These are phyloP conservation scores for Dactylellina drechsleri DNA, from an alignment of 2,329 filamentous ascomycete genomes.

Conservation along the genomic window DNA sequence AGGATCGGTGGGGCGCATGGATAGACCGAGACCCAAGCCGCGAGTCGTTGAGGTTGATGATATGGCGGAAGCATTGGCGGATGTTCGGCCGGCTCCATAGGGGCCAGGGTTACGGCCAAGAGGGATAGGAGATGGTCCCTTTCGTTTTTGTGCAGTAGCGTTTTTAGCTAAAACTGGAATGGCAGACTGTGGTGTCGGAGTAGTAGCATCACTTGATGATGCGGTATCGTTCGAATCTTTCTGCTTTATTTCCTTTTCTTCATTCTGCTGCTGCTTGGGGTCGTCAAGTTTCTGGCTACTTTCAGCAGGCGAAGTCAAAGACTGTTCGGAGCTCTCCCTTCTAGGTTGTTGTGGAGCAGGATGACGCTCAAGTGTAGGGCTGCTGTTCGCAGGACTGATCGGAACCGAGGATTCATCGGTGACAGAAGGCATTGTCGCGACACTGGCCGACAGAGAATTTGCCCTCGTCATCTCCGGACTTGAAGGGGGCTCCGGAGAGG, in stretches of 20 bases:
- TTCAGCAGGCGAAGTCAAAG: conserved; percentile 11
- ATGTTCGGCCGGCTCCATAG: conserved; percentile 22
- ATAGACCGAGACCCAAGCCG: conserved; percentile 44
- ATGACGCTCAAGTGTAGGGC: conserved; percentile 32
- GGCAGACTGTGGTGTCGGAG: conserved; percentile 11
- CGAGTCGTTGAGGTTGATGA: conserved; percentile 41
- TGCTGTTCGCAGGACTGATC: conserved; percentile 42
- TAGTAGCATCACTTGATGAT: conserved; percentile 13
- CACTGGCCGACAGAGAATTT: conserved; percentile 52
- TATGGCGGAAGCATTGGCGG: conserved; percentile 43
- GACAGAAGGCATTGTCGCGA: conserved; percentile 45
- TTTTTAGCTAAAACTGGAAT: conserved; percentile 34
- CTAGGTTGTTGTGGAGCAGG: conserved; percentile 14
- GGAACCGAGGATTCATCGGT: conserved; percentile 43
- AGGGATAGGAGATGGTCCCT: conserved; percentile 28
- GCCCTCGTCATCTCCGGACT: conserved; percentile 52
- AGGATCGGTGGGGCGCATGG: conserved; percentile 50
- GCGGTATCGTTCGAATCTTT: conserved; percentile 14
- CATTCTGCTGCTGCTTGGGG: conserved; percentile 8
- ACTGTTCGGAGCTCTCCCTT: conserved; percentile 24
- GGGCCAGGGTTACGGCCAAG: conserved; percentile 26
- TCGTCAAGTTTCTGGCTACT: conserved; percentile 17
- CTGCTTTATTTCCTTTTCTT: conserved; percentile 23
- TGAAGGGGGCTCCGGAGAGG: conserved; percentile 49
- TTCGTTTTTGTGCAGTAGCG: conserved; percentile 27